phyloP scores from a whole-genome alignment of 129 eudicot genomes.

The Sambucus nigra region DNA sequence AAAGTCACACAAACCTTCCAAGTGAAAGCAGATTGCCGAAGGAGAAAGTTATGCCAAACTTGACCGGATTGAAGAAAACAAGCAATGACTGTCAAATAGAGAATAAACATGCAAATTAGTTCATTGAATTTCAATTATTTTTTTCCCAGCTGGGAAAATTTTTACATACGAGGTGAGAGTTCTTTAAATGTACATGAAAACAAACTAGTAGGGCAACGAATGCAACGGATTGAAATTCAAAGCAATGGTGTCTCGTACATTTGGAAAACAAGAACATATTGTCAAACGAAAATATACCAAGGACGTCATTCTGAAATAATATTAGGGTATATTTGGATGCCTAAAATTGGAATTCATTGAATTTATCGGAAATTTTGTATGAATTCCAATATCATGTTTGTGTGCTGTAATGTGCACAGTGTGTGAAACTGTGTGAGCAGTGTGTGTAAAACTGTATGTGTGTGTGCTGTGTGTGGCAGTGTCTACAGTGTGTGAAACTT shows the following conservation, averaged over 20 bases:
- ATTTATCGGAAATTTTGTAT: too few species aligned
- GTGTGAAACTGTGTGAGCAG: too few species aligned
- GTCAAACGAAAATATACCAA: neutral
- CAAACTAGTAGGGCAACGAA: neutral
- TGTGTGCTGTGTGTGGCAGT: too few species aligned
- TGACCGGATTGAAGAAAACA: conserved; percentile 93
- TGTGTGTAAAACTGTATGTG: too few species aligned
- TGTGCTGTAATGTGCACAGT: too few species aligned
- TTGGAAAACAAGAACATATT: neutral
- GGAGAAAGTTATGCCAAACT: conserved; percentile 92
- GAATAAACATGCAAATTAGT: conserved; percentile 15
- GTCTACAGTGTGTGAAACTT: too few species aligned
- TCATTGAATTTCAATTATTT: neutral
- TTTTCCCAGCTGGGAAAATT: too few species aligned
- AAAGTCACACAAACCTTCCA: conserved; percentile 66
- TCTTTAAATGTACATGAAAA: neutral
- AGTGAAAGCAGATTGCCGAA: conserved; percentile 96
- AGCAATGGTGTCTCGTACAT: neutral
- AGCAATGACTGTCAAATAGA: conserved; percentile 71
- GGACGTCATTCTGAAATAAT: neutral
- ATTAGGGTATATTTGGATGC: too few species aligned
- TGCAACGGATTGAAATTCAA: neutral
- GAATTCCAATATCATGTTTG: too few species aligned
- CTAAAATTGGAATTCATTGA: too few species aligned
- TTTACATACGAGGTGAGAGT: neutral